Evolutionary conservation across 441 rosid species (phyloP), one percentile per base, ranked within the genome.

Genomic region (Theobroma grandiflorum): DNA sequence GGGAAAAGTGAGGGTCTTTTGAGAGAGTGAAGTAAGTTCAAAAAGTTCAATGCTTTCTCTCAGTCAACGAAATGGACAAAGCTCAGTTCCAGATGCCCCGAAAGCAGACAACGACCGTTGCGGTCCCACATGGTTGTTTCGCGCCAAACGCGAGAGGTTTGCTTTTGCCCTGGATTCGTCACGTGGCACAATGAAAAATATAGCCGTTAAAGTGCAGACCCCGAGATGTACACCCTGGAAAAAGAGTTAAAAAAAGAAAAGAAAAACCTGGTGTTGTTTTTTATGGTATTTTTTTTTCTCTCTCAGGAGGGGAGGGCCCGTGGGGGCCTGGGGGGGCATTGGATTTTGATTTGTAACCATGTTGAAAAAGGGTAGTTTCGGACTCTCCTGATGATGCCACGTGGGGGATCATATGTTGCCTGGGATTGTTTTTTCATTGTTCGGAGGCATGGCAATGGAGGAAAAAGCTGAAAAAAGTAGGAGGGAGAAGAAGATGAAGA

Each of bases 151-250:
- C 53, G 52, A 50, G 47, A 20, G 63, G 18, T 26, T 43, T 47
- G 47, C 35, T 20, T 63, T 0, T 22, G 38, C 59, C 73, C 38
- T 22, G 35, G 38, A 47, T 47, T 47, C 58, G 67, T 87, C 90
- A 86, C 90, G 90, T 90, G 91, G 88, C 87, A 49, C 67, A 67
- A 69, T 78, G 55, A 31, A 62, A 79, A 82, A 79, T 79, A 49
- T 87, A 84, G 91, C 91, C 94, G 91, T 90, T 85, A 77, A 72
- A 81, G 9, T 53, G 87, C 76, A 82, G 87, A 83, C 57, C 76
- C 86, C 83, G 38, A 62, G 72, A 69, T 16, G 4, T 37, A 70
- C 81, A 75, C 74, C 64, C 88, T 84, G 84, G 82, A 81, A 47
- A 16, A 38, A 64, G 26, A 15, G 47, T 64, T 26, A 15, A 78